Percentiles rank a stretch among this genome's conserved stretches.
Evolutionary conservation across 352 stramenopile genomes (phyloP).

Genomic region (Phytophthora lateralis): DNA sequence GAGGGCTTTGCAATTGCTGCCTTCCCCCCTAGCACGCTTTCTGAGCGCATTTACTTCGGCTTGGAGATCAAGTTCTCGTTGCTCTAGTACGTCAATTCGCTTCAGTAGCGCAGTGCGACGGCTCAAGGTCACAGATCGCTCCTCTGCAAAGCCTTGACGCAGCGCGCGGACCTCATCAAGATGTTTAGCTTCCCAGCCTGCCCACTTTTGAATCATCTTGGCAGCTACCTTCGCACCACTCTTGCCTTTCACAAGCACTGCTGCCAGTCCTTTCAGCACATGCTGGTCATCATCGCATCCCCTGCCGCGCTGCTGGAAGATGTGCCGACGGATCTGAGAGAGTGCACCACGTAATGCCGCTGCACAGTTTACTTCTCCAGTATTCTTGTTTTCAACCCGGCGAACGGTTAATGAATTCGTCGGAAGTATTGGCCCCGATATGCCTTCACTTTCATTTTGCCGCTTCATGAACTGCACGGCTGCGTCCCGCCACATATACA

Average conservation of each 20-base stretch:
- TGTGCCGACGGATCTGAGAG: slow-evolving; percentile 16
- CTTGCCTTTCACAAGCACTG: slow-evolving; percentile 10
- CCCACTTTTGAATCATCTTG: slow-evolving; percentile 38
- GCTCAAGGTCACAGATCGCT: slow-evolving; percentile 10
- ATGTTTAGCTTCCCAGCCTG: slow-evolving; percentile 34
- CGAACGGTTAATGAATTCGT: slow-evolving; percentile 3
- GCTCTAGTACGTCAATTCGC: slow-evolving; percentile 18
- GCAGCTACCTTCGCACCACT: slow-evolving; percentile 24
- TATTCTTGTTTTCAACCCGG: not conserved
- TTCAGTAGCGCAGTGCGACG: slow-evolving; percentile 17
- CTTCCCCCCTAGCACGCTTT: not conserved
- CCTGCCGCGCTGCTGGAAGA: not conserved
- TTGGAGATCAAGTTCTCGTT: slow-evolving; percentile 28
- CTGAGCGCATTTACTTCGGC: slow-evolving; percentile 30
- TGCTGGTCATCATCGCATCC: not conserved
- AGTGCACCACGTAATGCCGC: slow-evolving; percentile 24
- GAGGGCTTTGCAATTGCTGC: not conserved
- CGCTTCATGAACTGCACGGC: slow-evolving; percentile 30
- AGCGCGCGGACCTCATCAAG: slow-evolving; percentile 27
- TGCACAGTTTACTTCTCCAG: slow-evolving; percentile 5
- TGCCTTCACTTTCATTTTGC: not conserved
- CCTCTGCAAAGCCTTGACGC: slow-evolving; percentile 25
- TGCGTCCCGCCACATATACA: slow-evolving; percentile 29
- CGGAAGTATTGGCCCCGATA: not conserved
- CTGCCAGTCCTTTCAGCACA: slow-evolving; percentile 14